phyloP scores from a whole-genome alignment of 257 asterid species.

The Forsythia viridissima region DNA sequence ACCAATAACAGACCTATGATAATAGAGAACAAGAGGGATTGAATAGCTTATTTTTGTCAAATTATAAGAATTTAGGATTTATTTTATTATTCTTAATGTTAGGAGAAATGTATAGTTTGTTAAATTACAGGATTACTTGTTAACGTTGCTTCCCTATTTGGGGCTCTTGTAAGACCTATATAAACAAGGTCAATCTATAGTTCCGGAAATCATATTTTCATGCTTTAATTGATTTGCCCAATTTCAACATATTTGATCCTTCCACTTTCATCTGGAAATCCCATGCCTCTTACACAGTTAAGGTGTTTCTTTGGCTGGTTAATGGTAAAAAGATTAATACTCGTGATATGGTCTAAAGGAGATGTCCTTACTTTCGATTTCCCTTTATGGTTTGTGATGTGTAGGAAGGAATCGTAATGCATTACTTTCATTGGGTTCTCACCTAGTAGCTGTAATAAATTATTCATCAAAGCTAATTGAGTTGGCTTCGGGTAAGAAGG shows the following conservation, averaged over 20 bases:
- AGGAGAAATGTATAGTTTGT: not conserved
- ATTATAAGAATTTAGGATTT: not conserved
- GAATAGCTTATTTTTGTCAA: not conserved
- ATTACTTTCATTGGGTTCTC: not conserved
- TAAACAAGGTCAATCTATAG: not conserved
- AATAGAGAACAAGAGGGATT: not conserved
- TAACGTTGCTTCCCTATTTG: not conserved
- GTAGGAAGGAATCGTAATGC: not conserved
- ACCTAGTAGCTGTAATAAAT: not conserved
- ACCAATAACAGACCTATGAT: not conserved
- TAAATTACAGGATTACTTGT: not conserved
- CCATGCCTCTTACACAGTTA: not conserved
- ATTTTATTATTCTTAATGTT: not conserved
- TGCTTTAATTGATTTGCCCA: not conserved
- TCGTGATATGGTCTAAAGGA: not conserved
- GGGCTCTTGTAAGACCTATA: not conserved
- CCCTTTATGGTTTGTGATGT: not conserved
- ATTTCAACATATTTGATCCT: not conserved
- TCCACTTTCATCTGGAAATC: not conserved
- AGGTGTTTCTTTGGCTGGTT: not conserved
- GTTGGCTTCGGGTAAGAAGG: not conserved
- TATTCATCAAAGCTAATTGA: not conserved
- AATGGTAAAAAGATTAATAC: not conserved
- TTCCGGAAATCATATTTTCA: not conserved
- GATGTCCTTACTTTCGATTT: not conserved